phyloP scores from a whole-genome alignment of 345 rosid species.

The Atalantia buxifolia region DNA sequence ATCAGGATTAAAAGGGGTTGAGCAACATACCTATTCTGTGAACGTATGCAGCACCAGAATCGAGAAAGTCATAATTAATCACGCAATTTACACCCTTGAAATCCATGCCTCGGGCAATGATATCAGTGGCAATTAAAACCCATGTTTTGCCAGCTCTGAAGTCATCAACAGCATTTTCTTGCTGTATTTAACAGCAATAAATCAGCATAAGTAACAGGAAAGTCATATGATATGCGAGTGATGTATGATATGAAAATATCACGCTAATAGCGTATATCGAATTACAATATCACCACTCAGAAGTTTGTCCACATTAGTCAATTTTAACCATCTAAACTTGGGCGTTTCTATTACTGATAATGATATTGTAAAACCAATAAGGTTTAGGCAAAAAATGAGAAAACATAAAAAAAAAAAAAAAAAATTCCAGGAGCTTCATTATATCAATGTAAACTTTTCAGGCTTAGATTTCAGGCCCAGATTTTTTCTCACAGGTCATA shows the following conservation, averaged over 20 bases:
- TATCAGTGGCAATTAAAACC: slow-evolving; percentile 94
- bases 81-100: slow-evolving; percentile 93
- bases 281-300: not conserved
- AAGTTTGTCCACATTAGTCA: not conserved
- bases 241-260: not conserved
- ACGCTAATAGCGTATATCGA: not conserved
- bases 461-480: not conserved
- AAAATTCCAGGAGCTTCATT: not conserved
- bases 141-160: slow-evolving; percentile 88
- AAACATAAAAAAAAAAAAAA: not conserved
- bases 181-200: slow-evolving; percentile 36
- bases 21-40: too few species aligned
- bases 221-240: not conserved
- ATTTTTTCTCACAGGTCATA: not conserved
- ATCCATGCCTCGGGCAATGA: slow-evolving; percentile 96
- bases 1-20: not conserved
- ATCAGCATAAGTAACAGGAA: not conserved
- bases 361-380: not conserved
- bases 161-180: slow-evolving; percentile 73
- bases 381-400: not conserved
- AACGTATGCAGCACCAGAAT: slow-evolving; percentile 84
- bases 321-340: not conserved
- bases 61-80: slow-evolving; percentile 92
- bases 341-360: not conserved
- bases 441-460: not conserved